These are phyloP conservation scores for Globisporangium paddicum DNA, from an alignment of 352 stramenopile species.

Conservation along the genomic window DNA sequence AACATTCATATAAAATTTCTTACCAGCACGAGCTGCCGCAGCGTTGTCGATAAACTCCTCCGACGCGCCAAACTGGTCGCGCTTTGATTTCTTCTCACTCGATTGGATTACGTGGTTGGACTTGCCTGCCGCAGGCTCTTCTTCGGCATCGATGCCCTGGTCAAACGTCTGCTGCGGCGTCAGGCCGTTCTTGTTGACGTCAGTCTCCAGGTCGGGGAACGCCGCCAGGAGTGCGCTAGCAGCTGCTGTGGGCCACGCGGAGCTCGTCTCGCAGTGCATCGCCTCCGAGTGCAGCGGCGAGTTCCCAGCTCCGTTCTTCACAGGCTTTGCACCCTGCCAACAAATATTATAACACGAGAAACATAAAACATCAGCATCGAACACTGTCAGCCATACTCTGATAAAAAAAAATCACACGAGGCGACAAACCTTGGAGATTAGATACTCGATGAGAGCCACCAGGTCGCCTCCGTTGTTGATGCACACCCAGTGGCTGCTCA, in stretches of 20 bases:
- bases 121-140: slow-evolving; percentile 23
- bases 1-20: too few species aligned
- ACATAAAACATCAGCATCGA: too few species aligned
- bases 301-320: slow-evolving; percentile 54
- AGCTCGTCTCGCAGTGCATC: slow-evolving; percentile 61
- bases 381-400: too few species aligned
- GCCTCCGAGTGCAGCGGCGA: slow-evolving; percentile 68
- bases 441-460: slow-evolving; percentile 42
- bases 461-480: slow-evolving; percentile 49
- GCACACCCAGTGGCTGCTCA: slow-evolving; percentile 65
- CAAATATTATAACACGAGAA: too few species aligned
- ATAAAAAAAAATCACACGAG: too few species aligned
- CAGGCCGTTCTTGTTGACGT: slow-evolving; percentile 52
- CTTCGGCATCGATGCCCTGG: slow-evolving; percentile 54
- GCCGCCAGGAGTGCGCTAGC: slow-evolving; percentile 35
- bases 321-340: slow-evolving; percentile 62
- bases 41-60: slow-evolving; percentile 42
- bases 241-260: slow-evolving; percentile 49
- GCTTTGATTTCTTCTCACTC: slow-evolving; percentile 22
- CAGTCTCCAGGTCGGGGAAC: slow-evolving; percentile 48
- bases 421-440: slow-evolving; percentile 53
- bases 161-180: slow-evolving; percentile 66
- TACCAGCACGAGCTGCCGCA: slow-evolving; percentile 50
- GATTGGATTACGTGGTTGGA: slow-evolving; percentile 9
- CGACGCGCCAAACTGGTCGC: slow-evolving; percentile 21